Conservation (phyloP, 2,329 filamentous ascomycete species). For the Fusarium brachygibbosum region DNA sequence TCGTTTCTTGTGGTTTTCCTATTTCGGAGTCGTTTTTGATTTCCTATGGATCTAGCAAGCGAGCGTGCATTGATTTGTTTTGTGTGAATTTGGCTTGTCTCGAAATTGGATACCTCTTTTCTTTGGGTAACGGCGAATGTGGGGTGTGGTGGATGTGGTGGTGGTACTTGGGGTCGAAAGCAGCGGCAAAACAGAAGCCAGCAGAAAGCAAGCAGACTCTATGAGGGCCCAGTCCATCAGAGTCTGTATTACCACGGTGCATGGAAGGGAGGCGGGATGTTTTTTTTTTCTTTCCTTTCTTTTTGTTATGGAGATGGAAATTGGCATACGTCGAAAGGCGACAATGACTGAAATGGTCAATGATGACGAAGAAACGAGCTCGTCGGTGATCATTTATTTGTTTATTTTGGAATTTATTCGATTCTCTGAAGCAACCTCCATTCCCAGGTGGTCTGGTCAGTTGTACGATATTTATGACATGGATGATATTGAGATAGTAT, state of each 20-base stretch:
- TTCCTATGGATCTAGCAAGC: slow-evolving; percentile 55
- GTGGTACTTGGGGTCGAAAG: slow-evolving; percentile 22
- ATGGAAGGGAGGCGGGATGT: slow-evolving; percentile 28
- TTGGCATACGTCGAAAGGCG: slow-evolving; percentile 39
- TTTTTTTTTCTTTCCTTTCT: slow-evolving; percentile 8
- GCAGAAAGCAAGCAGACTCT: slow-evolving; percentile 45
- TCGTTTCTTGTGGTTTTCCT: slow-evolving; percentile 51
- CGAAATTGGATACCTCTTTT: slow-evolving; percentile 46
- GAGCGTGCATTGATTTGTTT: slow-evolving; percentile 53
- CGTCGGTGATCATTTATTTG: slow-evolving; percentile 47
- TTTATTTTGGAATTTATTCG: slow-evolving; percentile 34
- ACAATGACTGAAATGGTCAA: slow-evolving; percentile 48
- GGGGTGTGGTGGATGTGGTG: slow-evolving; percentile 20
- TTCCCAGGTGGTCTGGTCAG: slow-evolving; percentile 46
- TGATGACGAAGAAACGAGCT: slow-evolving; percentile 48
- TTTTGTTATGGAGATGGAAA: slow-evolving; percentile 30
- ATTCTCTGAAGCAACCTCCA: slow-evolving; percentile 44
- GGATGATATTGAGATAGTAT: slow-evolving; percentile 32
- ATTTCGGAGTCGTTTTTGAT: slow-evolving; percentile 50
- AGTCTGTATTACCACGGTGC: slow-evolving; percentile 41
- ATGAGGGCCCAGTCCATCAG: slow-evolving; percentile 47
- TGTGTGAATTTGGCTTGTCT: slow-evolving; percentile 52
- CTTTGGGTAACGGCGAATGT: slow-evolving; percentile 43
- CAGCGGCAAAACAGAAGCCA: slow-evolving; percentile 44
- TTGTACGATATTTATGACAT: slow-evolving; percentile 43